Evolutionary conservation across 441 rosid species (phyloP).

Genomic region (Bocquillonia castaneifolia): DNA sequence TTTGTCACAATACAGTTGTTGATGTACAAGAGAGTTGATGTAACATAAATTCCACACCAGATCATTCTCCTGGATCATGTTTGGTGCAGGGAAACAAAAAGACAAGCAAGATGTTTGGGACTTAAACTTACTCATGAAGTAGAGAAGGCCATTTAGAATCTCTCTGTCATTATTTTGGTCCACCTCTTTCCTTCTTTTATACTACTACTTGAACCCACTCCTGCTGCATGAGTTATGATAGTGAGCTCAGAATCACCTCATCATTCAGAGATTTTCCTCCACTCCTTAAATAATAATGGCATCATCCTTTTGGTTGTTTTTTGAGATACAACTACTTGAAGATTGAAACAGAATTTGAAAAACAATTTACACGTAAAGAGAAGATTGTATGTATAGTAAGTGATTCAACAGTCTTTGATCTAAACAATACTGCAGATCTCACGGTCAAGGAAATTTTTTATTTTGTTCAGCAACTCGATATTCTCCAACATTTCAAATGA

Average conservation of each 20-base stretch:
- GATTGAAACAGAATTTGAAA: not conserved
- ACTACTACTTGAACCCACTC: not conserved
- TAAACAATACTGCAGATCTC: not conserved
- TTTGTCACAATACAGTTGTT: not conserved
- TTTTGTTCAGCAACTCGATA: not conserved
- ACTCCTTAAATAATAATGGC: not conserved
- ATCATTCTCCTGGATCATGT: not conserved
- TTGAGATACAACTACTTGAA: not conserved
- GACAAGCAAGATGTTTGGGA: not conserved
- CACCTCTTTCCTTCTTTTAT: not conserved
- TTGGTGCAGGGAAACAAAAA: conserved; percentile 1
- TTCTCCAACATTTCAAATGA: not conserved
- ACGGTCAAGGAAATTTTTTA: not conserved
- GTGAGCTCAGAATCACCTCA: not conserved
- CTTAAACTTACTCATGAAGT: not conserved
- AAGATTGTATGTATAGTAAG: not conserved
- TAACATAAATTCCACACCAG: not conserved
- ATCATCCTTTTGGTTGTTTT: not conserved
- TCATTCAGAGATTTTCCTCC: not conserved
- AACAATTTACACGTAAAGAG: not conserved
- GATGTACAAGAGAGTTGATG: not conserved
- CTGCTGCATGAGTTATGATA: not conserved
- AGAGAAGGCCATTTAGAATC: not conserved
- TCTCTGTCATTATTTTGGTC: not conserved
- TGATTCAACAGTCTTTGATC: not conserved